Evolutionary conservation across 2,329 filamentous ascomycete genomes (phyloP), one percentile per base, ranked within the genome.

Genomic region (Calycina marina): DNA sequence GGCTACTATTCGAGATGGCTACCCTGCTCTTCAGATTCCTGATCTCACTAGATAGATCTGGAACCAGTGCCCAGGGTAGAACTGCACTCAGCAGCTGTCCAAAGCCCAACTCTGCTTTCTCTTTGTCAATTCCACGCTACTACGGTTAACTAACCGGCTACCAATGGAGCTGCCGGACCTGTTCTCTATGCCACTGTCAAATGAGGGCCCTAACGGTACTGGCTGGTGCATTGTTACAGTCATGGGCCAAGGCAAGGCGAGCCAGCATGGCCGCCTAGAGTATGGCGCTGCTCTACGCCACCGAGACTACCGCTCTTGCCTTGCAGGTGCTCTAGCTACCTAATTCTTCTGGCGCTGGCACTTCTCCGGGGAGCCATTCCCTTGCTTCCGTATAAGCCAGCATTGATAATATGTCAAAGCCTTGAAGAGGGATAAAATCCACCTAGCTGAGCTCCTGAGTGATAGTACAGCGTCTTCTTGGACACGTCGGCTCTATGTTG

Each of bases 321-420:
- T 22, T n/a, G 18, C n/a, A 6, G 18, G 18, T n/a, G 18, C 18
- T n/a, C n/a, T 22, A n/a, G 18, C 18, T 6, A n/a, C 18, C 6
- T 22, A 22, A 6, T 22, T 22, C 6, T 22, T 22, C 18, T 22
- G 18, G 18, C 18, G 18, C 18, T 22, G 18, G 18, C 18, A 22
- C 18, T 22, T 6, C 6, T n/a, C 18, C 6, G 18, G 18, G 26
- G 28, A 31, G 16, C n/a, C 16, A 5, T 20, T 31, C 18, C 28
- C 16, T 12, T 11, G 12, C 28, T 22, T 31, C 15, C 28, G 16
- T 14, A 18, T 9, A 18, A 31, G 30, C 30, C 20, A 25, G 12
- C 20, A 32, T 14, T 32, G 14, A 22, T 32, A 32, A n/a, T 11
- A 25, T 25, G 26, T 32, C 30, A 32, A 32, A 15, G 11, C 26